Evolutionary conservation across 495 filamentous ascomycete genomes (phyloP), one percentile per base, ranked within the genome.

Genomic region (Lophiostoma macrostomum): DNA sequence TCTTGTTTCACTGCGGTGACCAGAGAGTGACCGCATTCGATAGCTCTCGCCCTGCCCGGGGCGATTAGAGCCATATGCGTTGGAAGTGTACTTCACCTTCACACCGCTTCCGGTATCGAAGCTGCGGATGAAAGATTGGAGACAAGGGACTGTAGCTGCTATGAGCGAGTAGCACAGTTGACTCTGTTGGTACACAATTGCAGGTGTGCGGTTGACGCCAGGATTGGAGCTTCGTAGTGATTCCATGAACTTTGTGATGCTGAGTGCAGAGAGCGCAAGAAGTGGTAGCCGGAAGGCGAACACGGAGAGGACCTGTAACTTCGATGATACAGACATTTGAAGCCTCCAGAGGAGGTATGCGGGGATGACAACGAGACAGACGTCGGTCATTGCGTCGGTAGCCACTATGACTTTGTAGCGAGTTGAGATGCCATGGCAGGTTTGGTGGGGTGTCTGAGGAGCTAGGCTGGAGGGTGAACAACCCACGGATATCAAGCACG

Each of bases 71-170:
- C 40, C 39, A 12, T 38, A 45, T 14, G 14, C 37, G 24, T 31
- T n/a, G 1, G 37, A 30, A 8, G 49, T 43, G 18, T 36, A 46
- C 7, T 24, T 34, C 19, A 42, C 50, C 22, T 54, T 54, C 7
- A 44, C 40, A 5, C 50, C 50, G n/a, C 50, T 47, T 28, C 50
- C 50, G 6, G 55, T 49, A 44, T 66, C 48, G 56, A 66, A 66
- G 45, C 44, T 53, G 22, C 62, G 42, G 12, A 63, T 60, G 53
- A 66, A 66, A 14, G 55, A 50, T 29, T 64, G 56, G n/a, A 64
- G 34, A 14, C 47, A 50, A 2, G 63, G 52, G 1, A 66, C 27
- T 14, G 63, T 66, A 34, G 28, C 52, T 5, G 63, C 46, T 3
- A 63, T 46, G 19, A 66, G 56, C 6, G 60, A 59, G 14, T 38